Percentiles rank a stretch among this genome's conserved stretches.
Conservation (phyloP, 805 yeast genomes). For the Cyberlindnera maclurae region DNA sequence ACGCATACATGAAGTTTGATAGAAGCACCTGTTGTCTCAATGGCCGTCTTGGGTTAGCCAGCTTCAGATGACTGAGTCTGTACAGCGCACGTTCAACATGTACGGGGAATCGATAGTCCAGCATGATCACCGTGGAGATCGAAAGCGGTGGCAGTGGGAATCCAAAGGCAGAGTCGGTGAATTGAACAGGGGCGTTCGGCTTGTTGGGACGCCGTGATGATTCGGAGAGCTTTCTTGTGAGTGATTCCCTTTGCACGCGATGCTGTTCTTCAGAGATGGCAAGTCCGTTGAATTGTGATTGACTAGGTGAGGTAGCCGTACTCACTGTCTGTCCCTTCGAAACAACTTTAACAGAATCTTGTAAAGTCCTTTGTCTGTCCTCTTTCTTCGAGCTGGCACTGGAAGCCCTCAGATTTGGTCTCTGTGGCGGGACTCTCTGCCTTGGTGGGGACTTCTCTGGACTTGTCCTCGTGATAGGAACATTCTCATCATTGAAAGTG, state of each 20-base stretch:
- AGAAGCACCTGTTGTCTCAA: constrained; percentile 85
- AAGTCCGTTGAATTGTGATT: background rate
- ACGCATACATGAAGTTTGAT: constrained; percentile 96
- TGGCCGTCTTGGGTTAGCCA: constrained; percentile 91
- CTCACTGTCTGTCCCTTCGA: constrained; percentile 4
- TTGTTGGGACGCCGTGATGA: constrained; percentile 27
- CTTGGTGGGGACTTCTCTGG: constrained; percentile 2
- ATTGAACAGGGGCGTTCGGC: constrained; percentile 51
- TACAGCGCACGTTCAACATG: constrained; percentile 96
- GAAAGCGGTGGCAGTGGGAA: constrained; percentile 82
- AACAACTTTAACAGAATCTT: constrained; percentile 16
- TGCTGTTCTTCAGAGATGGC: constrained; percentile 12
- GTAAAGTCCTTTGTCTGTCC: constrained; percentile 7
- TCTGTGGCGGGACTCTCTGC: constrained; percentile 6
- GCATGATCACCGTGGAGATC: constrained; percentile 68
- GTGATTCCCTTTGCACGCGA: constrained; percentile 16
- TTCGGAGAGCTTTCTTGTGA: constrained; percentile 24
- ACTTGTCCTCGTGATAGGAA: background rate
- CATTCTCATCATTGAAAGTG: constrained; percentile 12
- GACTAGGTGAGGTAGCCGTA: background rate
- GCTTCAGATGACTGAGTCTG: constrained; percentile 82
- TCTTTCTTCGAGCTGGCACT: constrained; percentile 9
- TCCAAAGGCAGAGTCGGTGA: constrained; percentile 79
- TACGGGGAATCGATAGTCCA: constrained; percentile 81
- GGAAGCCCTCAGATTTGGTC: constrained; percentile 14